phyloP scores from a whole-genome alignment of 441 rosid species.

The Eruca vesicaria region DNA sequence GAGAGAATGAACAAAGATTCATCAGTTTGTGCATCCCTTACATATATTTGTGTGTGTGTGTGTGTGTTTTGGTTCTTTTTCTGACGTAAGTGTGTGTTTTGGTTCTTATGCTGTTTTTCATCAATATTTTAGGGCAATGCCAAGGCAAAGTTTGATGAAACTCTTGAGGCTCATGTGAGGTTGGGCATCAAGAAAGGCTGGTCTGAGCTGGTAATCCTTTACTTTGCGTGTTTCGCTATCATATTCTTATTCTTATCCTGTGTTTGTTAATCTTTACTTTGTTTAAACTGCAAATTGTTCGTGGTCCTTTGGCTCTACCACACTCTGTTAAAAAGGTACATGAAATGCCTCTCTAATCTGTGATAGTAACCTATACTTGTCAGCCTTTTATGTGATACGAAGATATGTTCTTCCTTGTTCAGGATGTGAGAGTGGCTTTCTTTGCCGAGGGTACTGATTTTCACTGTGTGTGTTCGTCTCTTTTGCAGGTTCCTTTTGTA shows the following conservation, averaged over 20 bases:
- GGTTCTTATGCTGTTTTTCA: slow-evolving; percentile 25
- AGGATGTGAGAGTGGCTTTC: too few relatives aligned
- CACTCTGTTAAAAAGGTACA: slow-evolving; percentile 84
- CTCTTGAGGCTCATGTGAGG: slow-evolving; percentile 61
- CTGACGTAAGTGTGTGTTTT: background rate
- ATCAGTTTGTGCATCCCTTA: background rate
- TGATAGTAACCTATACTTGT: background rate
- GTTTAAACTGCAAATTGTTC: slow-evolving; percentile 69
- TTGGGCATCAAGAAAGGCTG: slow-evolving; percentile 74
- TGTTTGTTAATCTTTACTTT: background rate
- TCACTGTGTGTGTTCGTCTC: too few relatives aligned
- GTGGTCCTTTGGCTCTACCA: slow-evolving; percentile 87
- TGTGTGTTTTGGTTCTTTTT: too few relatives aligned
- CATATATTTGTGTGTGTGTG: too few relatives aligned
- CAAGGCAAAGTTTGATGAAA: slow-evolving; percentile 39
- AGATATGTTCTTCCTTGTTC: slow-evolving; percentile 25
- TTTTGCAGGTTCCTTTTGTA: too few relatives aligned
- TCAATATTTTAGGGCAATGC: slow-evolving; percentile 63
- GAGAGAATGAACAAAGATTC: background rate
- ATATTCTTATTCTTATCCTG: background rate
- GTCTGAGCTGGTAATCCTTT: slow-evolving; percentile 67
- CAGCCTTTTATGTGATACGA: background rate
- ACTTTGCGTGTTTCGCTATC: background rate
- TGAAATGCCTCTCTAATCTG: slow-evolving; percentile 12
- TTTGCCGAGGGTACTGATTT: slow-evolving; percentile 91